Evolutionary conservation across 331 rosid genomes (phyloP).

Genomic region (Stylosanthes scabra): DNA sequence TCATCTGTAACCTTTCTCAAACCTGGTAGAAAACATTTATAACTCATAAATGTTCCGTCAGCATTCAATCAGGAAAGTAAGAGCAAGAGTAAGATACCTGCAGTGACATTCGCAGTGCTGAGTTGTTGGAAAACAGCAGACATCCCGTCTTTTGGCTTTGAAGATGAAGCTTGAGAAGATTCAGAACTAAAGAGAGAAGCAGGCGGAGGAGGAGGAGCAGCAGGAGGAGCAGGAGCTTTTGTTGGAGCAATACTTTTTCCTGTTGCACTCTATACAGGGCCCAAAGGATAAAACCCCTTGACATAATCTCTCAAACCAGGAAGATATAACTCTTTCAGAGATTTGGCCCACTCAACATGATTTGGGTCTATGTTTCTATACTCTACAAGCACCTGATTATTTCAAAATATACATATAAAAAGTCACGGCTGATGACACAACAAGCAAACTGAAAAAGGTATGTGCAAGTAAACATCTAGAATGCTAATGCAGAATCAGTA

Average conservation of each 20-base stretch:
- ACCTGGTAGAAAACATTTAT: conserved; percentile 54
- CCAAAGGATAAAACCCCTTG: conserved; percentile 82
- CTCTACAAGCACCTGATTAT: conserved; percentile 86
- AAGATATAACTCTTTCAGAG: conserved; percentile 89
- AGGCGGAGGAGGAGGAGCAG: conserved; percentile 92
- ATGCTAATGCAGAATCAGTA: background rate
- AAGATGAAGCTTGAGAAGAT: conserved; percentile 85
- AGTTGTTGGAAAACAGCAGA: conserved; percentile 91
- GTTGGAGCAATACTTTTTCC: conserved; percentile 70
- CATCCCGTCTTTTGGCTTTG: conserved; percentile 85
- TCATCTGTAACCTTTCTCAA: conserved; percentile 86
- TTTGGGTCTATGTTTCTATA: conserved; percentile 87
- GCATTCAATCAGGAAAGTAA: conserved; percentile 25
- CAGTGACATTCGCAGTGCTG: conserved; percentile 45
- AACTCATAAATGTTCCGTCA: conserved; percentile 31
- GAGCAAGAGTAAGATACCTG: conserved; percentile 55
- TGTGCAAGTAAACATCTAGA: conserved; percentile 27
- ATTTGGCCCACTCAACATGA: conserved; percentile 98
- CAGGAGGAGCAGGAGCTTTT: conserved; percentile 73
- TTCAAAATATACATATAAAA: background rate
- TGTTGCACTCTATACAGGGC: conserved; percentile 86
- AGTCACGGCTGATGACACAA: background rate
- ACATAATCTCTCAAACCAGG: conserved; percentile 96
- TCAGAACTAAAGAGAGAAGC: conserved; percentile 85
- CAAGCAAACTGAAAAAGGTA: conserved; percentile 13